These are phyloP conservation scores for Apophysomyces elegans DNA, from an alignment of 371 early-diverging fungal genomes.

Conservation along the genomic window DNA sequence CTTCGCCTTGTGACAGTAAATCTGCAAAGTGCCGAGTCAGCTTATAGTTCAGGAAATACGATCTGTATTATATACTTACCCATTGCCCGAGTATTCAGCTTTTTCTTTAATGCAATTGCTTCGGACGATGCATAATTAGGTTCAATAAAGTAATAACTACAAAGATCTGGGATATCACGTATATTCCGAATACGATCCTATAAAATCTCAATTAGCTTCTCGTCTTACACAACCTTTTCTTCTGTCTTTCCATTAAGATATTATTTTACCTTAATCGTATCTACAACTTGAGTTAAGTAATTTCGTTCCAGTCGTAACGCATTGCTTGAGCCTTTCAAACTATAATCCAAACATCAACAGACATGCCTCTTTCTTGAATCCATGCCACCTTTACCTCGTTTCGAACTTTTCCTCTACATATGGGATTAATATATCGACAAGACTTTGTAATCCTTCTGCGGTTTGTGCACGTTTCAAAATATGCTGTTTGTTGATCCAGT, in stretches of 20 bases:
- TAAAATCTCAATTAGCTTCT: not conserved
- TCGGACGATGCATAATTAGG: conserved; percentile 59
- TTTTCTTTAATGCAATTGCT: conserved; percentile 47
- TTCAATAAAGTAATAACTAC: conserved; percentile 60
- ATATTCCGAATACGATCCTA: conserved; percentile 64
- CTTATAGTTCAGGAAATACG: not conserved
- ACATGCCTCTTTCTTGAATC: not conserved
- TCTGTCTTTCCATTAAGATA: too few species aligned
- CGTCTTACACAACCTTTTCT: not conserved
- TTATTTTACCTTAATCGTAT: conserved; percentile 47
- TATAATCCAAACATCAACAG: conserved; percentile 9
- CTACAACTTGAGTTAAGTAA: conserved; percentile 51
- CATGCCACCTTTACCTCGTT: conserved; percentile 22
- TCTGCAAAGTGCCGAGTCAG: conserved; percentile 7
- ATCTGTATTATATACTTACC: conserved; percentile 21
- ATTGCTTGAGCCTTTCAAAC: conserved; percentile 15
- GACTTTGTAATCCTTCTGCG: conserved; percentile 38
- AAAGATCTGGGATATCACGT: conserved; percentile 59
- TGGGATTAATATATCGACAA: conserved; percentile 44
- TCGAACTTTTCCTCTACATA: conserved; percentile 29
- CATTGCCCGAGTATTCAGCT: conserved; percentile 50
- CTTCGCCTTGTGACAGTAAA: conserved; percentile 15
- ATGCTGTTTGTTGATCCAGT: conserved; percentile 88
- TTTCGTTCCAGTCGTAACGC: conserved; percentile 31
- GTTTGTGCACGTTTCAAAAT: conserved; percentile 58